Evolutionary conservation across 2,329 filamentous ascomycete genomes (phyloP), one percentile per base, ranked within the genome.

Genomic region (Phoma sp.): DNA sequence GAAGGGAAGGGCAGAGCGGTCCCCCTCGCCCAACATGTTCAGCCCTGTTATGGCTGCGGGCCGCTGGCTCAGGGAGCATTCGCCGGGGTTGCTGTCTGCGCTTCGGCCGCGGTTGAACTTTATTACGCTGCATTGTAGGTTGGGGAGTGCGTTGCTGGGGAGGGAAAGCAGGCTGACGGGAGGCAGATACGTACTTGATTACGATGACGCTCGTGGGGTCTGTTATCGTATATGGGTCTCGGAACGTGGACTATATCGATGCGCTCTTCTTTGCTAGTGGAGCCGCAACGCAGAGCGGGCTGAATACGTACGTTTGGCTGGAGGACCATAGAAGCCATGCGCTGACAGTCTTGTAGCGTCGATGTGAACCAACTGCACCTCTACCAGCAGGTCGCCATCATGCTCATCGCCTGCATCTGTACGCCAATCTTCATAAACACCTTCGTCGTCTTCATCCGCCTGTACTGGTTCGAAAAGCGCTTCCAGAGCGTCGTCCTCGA

Each of bases 401-500:
- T 75, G 60, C 46, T 77, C 19, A 63, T 75, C 7, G 58, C 75
- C 12, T 74, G 65, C 60, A 13, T 75, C 24, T 76, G 74, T 61
- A 77, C 71, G n/a, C 76, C 75, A 19, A 77, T 77, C 54, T 74
- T 76, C 55, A 77, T 77, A 44, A 74, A 77, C 51, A 71, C 90
- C 2, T 89, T 86, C 39, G 92, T 99, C 39, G 95, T 99, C 7
- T 94, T 96, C 65, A 83, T 98, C 13, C 89, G 95, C 24, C 81
- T 99, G 1, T 97, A 96, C 77, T 99, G 94, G 94, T 99, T 99
- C 72, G 93, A 99, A 76, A 96, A 96, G 76, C 86, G 93, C 7
- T 98, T 99, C 72, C 90, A 96, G 71, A 84, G 90, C 66, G 85
- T 96, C 61, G 92, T 90, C 13, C 83, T 82, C 31, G 90, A 96